Percentiles rank a stretch among this genome's conserved stretches.
These are phyloP conservation scores for Ophiocordyceps polyrhachis-furcata DNA, from an alignment of 2,329 filamentous ascomycete species.

Conservation along the genomic window DNA sequence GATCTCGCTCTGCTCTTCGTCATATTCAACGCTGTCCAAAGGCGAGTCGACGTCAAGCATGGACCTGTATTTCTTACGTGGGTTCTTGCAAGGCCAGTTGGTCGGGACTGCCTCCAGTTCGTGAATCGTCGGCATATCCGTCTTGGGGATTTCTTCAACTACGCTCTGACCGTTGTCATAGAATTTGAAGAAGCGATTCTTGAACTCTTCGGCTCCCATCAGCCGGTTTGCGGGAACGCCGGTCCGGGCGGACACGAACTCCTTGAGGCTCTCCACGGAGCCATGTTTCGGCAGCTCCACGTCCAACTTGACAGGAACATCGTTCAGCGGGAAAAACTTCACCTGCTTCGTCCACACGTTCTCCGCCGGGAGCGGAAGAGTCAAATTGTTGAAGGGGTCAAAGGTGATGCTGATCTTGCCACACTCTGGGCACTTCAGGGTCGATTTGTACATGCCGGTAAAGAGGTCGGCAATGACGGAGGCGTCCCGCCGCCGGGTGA, in stretches of 20 bases:
- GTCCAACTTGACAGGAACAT: slow-evolving; percentile 49
- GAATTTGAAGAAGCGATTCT: slow-evolving; percentile 68
- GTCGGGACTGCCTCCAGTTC: slow-evolving; percentile 67
- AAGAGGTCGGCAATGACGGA: slow-evolving; percentile 93
- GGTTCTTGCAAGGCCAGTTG: slow-evolving; percentile 46
- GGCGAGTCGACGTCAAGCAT: slow-evolving; percentile 29
- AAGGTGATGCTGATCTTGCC: slow-evolving; percentile 97
- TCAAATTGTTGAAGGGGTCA: slow-evolving; percentile 90
- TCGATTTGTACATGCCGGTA: slow-evolving; percentile 96
- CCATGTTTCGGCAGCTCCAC: slow-evolving; percentile 68
- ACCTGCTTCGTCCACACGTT: slow-evolving; percentile 61
- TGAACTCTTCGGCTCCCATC: slow-evolving; percentile 71
- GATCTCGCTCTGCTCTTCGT: slow-evolving; percentile 42
- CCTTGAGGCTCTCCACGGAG: slow-evolving; percentile 49
- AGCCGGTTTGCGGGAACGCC: slow-evolving; percentile 46
- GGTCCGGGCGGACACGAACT: slow-evolving; percentile 47
- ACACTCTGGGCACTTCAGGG: slow-evolving; percentile 77
- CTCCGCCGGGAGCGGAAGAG: slow-evolving; percentile 74
- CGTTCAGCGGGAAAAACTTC: slow-evolving; percentile 59
- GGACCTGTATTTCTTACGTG: slow-evolving; percentile 27
- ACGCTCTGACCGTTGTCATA: slow-evolving; percentile 52
- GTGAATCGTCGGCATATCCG: slow-evolving; percentile 49
- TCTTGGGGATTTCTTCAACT: slow-evolving; percentile 50
- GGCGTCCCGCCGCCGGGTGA: slow-evolving; percentile 81
- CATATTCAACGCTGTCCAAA: slow-evolving; percentile 29